phyloP scores from a whole-genome alignment of 2,329 filamentous ascomycete species.

The Talaromyces albobiverticillius region DNA sequence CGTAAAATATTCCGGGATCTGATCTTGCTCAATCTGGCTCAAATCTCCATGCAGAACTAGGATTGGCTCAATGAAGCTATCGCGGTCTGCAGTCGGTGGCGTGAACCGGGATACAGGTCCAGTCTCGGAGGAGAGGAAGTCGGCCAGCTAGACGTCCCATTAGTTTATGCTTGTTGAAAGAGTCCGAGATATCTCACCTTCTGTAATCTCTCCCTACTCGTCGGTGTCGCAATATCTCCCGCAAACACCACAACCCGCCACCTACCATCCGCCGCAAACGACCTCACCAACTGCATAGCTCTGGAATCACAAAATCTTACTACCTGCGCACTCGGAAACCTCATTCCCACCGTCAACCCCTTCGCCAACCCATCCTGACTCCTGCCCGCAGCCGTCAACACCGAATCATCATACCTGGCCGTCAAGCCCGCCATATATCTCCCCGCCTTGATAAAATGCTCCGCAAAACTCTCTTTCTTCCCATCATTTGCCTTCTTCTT shows the following conservation, averaged over 20 bases:
- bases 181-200: not conserved
- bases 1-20: conserved; percentile 57
- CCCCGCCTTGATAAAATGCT: conserved; percentile 56
- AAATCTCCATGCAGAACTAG: conserved; percentile 53
- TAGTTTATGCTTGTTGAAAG: too few relatives aligned
- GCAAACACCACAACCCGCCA: conserved; percentile 21
- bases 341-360: conserved; percentile 32
- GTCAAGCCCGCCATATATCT: conserved; percentile 60
- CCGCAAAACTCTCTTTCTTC: conserved; percentile 57
- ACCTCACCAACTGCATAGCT: conserved; percentile 34
- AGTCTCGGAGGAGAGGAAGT: conserved; percentile 37
- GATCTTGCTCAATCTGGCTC: conserved; percentile 47
- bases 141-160: conserved; percentile 34
- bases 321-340: conserved; percentile 48
- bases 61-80: conserved; percentile 57
- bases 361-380: conserved; percentile 18
- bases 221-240: conserved; percentile 4
- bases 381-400: not conserved
- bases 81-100: conserved; percentile 41
- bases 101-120: conserved; percentile 47
- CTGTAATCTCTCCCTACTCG: not conserved
- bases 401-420: conserved; percentile 50
- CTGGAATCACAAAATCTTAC: conserved; percentile 43
- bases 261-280: conserved; percentile 35
- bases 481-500: conserved; percentile 57